phyloP scores from a whole-genome alignment of 352 stramenopile species.

The Phytophthora fragariae region DNA sequence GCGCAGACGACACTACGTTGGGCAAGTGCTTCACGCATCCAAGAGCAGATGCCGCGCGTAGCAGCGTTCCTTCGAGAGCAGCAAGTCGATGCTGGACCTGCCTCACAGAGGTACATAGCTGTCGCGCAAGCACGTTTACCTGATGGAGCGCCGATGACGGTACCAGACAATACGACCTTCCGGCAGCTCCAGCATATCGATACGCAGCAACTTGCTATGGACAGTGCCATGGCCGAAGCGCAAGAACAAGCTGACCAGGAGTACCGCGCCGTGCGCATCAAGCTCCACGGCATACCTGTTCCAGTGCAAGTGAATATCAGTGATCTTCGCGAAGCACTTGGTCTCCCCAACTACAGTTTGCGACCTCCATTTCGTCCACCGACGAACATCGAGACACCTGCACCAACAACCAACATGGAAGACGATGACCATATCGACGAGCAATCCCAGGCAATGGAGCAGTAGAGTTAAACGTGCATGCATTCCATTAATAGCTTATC shows the following conservation, averaged over 20 bases:
- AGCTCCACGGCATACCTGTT: conserved; percentile 9
- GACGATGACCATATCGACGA: conserved; percentile 14
- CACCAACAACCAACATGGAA: not conserved
- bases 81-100: not conserved
- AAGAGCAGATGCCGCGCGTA: conserved; percentile 22
- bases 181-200: conserved; percentile 16
- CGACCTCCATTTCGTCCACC: conserved; percentile 11
- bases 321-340: conserved; percentile 3
- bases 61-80: conserved; percentile 15
- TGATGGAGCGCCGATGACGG: not conserved
- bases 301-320: conserved; percentile 9
- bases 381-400: not conserved
- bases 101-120: conserved; percentile 18
- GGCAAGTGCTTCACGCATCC: conserved; percentile 11
- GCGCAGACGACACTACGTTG: not conserved
- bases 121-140: conserved; percentile 19
- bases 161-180: conserved; percentile 16
- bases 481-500: conserved; percentile 8
- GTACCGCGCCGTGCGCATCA: not conserved
- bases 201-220: not conserved
- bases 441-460: conserved; percentile 4
- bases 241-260: not conserved
- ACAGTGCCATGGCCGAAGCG: not conserved
- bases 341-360: conserved; percentile 14
- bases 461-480: not conserved